These are phyloP conservation scores for Hsuehochloa calcarea DNA, from an alignment of 176 grass and related monocot species.

Conservation along the genomic window DNA sequence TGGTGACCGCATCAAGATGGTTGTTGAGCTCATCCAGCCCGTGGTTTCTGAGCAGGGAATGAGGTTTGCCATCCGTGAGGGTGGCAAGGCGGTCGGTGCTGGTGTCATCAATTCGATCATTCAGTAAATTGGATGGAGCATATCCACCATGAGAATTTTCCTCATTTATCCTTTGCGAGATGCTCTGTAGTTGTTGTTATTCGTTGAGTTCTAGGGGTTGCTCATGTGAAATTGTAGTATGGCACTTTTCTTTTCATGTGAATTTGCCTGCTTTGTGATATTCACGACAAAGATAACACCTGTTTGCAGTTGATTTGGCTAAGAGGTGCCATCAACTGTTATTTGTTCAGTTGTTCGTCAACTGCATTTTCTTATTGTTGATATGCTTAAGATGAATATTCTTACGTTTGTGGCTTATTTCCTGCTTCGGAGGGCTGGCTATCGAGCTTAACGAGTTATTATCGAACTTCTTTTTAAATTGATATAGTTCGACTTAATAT, in stretches of 20 bases:
- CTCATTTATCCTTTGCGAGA: slow-evolving; percentile 45
- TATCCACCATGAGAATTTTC: slow-evolving; percentile 44
- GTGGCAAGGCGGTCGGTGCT: slow-evolving; percentile 80
- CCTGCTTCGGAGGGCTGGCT: neutral
- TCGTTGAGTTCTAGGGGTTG: slow-evolving; percentile 52
- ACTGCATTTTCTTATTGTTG: slow-evolving; percentile 14
- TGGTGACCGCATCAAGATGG: slow-evolving; percentile 80
- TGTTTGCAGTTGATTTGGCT: slow-evolving; percentile 38
- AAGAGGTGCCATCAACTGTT: slow-evolving; percentile 11
- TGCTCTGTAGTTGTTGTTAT: slow-evolving; percentile 62
- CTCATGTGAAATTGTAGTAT: slow-evolving; percentile 59
- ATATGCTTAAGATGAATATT: slow-evolving; percentile 37
- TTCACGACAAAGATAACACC: slow-evolving; percentile 46
- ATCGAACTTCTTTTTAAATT: too few relatives aligned
- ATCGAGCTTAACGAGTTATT: too few relatives aligned
- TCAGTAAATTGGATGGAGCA: slow-evolving; percentile 46
- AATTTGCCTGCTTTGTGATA: slow-evolving; percentile 56
- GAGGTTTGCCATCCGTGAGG: slow-evolving; percentile 88
- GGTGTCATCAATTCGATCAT: slow-evolving; percentile 80
- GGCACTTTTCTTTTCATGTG: slow-evolving; percentile 51
- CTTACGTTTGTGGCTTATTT: neutral
- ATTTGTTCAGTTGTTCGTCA: slow-evolving; percentile 4
- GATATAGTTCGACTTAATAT: too few relatives aligned
- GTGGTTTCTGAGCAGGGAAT: slow-evolving; percentile 85
- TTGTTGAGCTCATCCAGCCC: slow-evolving; percentile 74